A percentile compares a stretch with the other conserved stretches of the same genome.
phyloP scores from a whole-genome alignment of 148 eudicot genomes.

The Camellia sinensis region DNA sequence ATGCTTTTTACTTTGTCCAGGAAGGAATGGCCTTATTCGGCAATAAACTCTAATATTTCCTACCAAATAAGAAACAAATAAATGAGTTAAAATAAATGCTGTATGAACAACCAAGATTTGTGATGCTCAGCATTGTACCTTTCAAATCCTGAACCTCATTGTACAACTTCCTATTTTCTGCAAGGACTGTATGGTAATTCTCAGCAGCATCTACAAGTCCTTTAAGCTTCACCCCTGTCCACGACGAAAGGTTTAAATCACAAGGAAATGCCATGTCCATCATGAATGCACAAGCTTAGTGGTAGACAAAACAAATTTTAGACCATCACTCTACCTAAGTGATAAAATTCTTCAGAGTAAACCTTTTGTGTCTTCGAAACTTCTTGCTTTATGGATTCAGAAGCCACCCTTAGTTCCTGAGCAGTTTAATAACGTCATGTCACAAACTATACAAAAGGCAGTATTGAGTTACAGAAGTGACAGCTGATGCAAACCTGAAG shows the following conservation, averaged over 20 bases:
- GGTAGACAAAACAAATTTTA: not conserved
- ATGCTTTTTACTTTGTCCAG: conserved; percentile 61
- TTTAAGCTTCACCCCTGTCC: conserved; percentile 61
- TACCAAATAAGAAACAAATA: conserved; percentile 22
- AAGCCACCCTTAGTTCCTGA: conserved; percentile 57
- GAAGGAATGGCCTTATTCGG: conserved; percentile 86
- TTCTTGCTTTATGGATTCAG: conserved; percentile 64
- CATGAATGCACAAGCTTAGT: conserved; percentile 14
- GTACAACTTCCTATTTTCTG: conserved; percentile 82
- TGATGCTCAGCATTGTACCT: conserved; percentile 42
- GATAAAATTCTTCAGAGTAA: conserved; percentile 57
- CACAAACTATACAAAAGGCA: conserved; percentile 10
- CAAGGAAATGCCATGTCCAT: conserved; percentile 14
- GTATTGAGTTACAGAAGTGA: conserved; percentile 7
- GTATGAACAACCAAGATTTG: conserved; percentile 3
- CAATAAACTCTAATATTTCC: conserved; percentile 95
- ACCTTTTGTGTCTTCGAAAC: conserved; percentile 45
- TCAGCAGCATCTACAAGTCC: conserved; percentile 76
- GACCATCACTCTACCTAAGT: conserved; percentile 51
- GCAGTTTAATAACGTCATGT: conserved; percentile 14
- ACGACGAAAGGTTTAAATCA: conserved; percentile 11
- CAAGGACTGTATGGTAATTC: conserved; percentile 76
- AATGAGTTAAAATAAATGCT: not conserved
- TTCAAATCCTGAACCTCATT: conserved; percentile 97
- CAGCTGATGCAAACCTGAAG: conserved; percentile 53